Conservation (phyloP, 1,284 basidiomycete genomes). For the Amylostereum areolatum region DNA sequence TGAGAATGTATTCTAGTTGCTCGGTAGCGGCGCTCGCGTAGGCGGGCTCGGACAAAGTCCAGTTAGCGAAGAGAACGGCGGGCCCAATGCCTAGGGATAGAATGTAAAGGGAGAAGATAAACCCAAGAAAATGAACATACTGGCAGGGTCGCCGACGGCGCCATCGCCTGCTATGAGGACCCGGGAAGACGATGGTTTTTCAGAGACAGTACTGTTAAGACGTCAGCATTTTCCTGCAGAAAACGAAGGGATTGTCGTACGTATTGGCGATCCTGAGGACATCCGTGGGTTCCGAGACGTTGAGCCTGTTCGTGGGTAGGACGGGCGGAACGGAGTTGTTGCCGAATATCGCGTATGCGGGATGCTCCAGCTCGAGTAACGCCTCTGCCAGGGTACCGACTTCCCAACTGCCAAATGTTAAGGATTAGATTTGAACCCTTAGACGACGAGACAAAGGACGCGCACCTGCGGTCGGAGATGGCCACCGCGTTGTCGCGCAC, state of each 20-base stretch:
- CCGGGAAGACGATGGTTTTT: not conserved
- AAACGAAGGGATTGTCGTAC: not conserved
- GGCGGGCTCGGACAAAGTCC: conserved; percentile 1
- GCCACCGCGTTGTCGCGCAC: not conserved
- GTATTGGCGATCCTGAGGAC: not conserved
- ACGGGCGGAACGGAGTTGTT: too few relatives aligned
- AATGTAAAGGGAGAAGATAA: too few relatives aligned
- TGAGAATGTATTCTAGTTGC: conserved; percentile 13
- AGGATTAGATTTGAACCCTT: not conserved
- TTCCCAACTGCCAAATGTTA: not conserved
- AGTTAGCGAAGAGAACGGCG: conserved; percentile 10
- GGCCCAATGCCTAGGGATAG: conserved; percentile 4
- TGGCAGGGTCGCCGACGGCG: not conserved
- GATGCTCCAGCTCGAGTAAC: not conserved
- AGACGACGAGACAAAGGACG: not conserved
- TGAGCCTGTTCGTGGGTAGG: not conserved
- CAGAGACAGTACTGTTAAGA: not conserved
- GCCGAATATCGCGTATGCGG: not conserved
- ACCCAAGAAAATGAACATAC: not conserved
- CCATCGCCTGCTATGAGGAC: not conserved
- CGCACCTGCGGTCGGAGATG: not conserved
- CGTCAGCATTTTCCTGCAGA: not conserved
- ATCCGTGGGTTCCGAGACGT: not conserved
- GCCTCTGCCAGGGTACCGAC: not conserved
- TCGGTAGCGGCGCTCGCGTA: conserved; percentile 4